These are phyloP conservation scores for Delonix regia DNA, from an alignment of 306 rosid species.

Conservation along the genomic window DNA sequence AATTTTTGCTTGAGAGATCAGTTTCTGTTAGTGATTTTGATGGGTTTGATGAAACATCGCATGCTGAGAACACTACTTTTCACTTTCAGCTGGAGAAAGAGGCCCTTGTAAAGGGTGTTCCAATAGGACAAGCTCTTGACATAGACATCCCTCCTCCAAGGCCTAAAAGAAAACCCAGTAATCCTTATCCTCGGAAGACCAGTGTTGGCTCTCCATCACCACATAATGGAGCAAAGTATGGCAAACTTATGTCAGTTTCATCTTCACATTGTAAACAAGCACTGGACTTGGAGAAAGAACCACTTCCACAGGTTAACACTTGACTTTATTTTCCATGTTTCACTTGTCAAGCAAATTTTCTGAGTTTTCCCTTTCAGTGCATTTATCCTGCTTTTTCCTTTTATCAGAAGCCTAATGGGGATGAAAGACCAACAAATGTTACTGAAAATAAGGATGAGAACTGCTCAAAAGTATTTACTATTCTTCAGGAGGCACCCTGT, in stretches of 20 bases:
- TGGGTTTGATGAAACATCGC: constrained; percentile 16
- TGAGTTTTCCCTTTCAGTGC: constrained; percentile 29
- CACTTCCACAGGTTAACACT: constrained; percentile 64
- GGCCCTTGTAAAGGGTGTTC: constrained; percentile 73
- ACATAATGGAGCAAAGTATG: constrained; percentile 66
- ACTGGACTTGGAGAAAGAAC: constrained; percentile 75
- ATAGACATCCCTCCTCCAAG: constrained; percentile 97
- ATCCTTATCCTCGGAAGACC: constrained; percentile 93
- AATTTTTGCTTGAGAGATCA: too few relatives aligned
- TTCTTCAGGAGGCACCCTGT: constrained; percentile 59
- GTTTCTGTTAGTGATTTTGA: constrained; percentile 18
- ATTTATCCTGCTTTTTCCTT: constrained; percentile 29
- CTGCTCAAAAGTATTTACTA: constrained; percentile 53
- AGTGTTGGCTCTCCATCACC: constrained; percentile 47
- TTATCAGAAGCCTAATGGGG: constrained; percentile 58
- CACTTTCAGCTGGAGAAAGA: constrained; percentile 89
- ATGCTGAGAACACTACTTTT: constrained; percentile 36
- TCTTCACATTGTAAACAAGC: constrained; percentile 56
- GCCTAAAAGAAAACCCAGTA: constrained; percentile 88
- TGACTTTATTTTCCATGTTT: constrained; percentile 9
- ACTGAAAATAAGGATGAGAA: constrained; percentile 62
- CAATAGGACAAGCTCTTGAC: constrained; percentile 71
- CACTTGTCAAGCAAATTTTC: not conserved
- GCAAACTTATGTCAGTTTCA: constrained; percentile 59
- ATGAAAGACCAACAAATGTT: constrained; percentile 49